Evolutionary conservation across 495 filamentous ascomycete species (phyloP).

Genomic region (Neurospora intermedia): DNA sequence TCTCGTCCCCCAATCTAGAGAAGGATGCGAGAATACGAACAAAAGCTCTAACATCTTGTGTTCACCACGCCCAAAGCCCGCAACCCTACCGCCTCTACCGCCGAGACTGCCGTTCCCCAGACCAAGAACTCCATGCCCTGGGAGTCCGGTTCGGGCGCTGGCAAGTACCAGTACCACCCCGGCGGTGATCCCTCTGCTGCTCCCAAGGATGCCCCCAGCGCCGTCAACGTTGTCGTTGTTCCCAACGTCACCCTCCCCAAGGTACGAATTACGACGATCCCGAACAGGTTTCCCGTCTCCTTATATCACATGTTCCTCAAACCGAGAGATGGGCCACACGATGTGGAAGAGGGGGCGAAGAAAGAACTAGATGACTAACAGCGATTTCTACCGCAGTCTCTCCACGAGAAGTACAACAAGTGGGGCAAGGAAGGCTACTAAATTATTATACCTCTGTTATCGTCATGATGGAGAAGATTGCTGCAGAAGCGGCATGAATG

Average conservation of each 20-base stretch:
- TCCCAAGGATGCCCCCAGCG: conserved; percentile 83
- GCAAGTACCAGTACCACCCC: conserved; percentile 89
- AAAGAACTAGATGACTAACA: conserved; percentile 12
- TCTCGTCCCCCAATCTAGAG: neutral
- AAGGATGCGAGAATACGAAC: neutral
- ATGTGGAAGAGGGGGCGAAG: neutral
- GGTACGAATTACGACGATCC: conserved; percentile 39
- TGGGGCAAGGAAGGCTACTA: conserved; percentile 79
- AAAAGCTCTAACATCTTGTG: conserved; percentile 1
- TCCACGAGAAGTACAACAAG: conserved; percentile 97
- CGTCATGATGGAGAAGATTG: neutral
- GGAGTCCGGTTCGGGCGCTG: conserved; percentile 52
- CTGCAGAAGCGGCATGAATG: neutral
- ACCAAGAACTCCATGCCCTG: conserved; percentile 75
- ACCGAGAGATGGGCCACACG: neutral
- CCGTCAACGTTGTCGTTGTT: conserved; percentile 85
- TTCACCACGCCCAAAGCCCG: conserved; percentile 45
- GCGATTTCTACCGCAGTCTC: conserved; percentile 40
- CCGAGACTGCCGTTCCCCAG: conserved; percentile 67
- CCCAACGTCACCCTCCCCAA: conserved; percentile 88
- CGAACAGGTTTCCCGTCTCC: neutral
- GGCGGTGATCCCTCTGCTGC: conserved; percentile 66
- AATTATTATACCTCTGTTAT: conserved; percentile 1
- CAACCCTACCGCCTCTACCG: conserved; percentile 74
- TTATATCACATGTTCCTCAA: neutral